phyloP scores from a whole-genome alignment of 2,329 filamentous ascomycete species.

The Xylaria sp. region DNA sequence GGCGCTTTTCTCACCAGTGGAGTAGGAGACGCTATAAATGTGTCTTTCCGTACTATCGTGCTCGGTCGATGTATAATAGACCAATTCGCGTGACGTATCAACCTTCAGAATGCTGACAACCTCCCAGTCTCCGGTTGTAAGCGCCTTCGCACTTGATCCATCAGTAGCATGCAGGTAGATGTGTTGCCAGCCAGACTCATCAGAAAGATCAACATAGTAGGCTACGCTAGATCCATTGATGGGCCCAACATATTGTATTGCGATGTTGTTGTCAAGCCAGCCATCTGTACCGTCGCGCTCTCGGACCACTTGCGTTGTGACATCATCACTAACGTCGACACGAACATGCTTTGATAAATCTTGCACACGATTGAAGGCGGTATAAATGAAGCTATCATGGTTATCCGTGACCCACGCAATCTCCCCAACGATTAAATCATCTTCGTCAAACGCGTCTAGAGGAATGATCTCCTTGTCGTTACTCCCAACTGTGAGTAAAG shows the following conservation, averaged over 20 bases:
- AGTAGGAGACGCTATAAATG: constrained; percentile 73
- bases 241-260: constrained; percentile 66
- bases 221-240: constrained; percentile 52
- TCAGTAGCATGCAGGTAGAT: constrained; percentile 72
- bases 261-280: constrained; percentile 70
- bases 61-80: constrained; percentile 75
- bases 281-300: constrained; percentile 69
- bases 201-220: constrained; percentile 75
- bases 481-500: constrained; percentile 65
- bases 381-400: constrained; percentile 71
- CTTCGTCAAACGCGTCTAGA: constrained; percentile 67
- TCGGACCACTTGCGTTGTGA: constrained; percentile 60
- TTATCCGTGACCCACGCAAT: constrained; percentile 73
- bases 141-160: constrained; percentile 64
- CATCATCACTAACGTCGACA: constrained; percentile 62
- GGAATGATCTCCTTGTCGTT: constrained; percentile 59
- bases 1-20: constrained; percentile 63
- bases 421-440: constrained; percentile 74
- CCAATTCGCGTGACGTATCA: constrained; percentile 63
- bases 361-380: constrained; percentile 76
- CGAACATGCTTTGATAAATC: constrained; percentile 71
- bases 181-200: constrained; percentile 73
- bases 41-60: constrained; percentile 75
- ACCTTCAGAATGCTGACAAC: constrained; percentile 69
- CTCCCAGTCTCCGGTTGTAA: constrained; percentile 76